Base-by-base conservation (phyloP, 257 asterid genomes). In the Datura wrightii region DNA sequence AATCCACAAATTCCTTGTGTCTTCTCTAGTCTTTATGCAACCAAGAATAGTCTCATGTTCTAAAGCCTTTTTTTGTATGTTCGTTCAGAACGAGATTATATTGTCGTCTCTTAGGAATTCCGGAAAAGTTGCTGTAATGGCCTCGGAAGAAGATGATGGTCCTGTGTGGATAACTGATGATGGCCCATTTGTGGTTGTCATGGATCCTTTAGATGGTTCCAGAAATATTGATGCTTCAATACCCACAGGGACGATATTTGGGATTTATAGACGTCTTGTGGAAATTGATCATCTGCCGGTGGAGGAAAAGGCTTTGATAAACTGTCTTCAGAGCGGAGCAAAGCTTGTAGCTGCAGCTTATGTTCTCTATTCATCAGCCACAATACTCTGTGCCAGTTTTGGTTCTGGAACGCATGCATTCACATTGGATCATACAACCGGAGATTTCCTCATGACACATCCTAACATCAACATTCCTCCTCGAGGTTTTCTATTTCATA, bases 191-290 rank as follows among this genome's bases (percentile, higher is more conserved):
- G 98, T 93, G 80, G 98, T 96, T 59, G 99, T 94, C 36, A 85
- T 91, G 62, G 99, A 96, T 82, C 98, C 99, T 78, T 85, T 96
- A 3, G 99, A 96, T 85, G 99, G 99, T 39, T 96, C 98, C 19
- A 86, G 99, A 44, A 96, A 96, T 63, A 96, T 96, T 15, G 99
- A 93, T 83, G 99, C 99, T 48, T 96, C 98, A 6, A 94, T 96
- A 87, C 98, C 99, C n/a, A 96, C 98, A 5, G 99, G 99, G 56
- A 93, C 98, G 46, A 96, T 96, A 83, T 94, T 96, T 14, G 99
- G 99, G 72, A 85, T 96, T 85, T 96, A 96, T 63, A 89, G 76
- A 58, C 96, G 94, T 34, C 98, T 96, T 5, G 84, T 54, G 72
- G 99, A 96, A 83, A 83, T 92, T 14, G 98, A 94, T 89, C 97